Conservation (phyloP, 1,284 basidiomycete genomes). For the Anthracocystis walkeri region DNA sequence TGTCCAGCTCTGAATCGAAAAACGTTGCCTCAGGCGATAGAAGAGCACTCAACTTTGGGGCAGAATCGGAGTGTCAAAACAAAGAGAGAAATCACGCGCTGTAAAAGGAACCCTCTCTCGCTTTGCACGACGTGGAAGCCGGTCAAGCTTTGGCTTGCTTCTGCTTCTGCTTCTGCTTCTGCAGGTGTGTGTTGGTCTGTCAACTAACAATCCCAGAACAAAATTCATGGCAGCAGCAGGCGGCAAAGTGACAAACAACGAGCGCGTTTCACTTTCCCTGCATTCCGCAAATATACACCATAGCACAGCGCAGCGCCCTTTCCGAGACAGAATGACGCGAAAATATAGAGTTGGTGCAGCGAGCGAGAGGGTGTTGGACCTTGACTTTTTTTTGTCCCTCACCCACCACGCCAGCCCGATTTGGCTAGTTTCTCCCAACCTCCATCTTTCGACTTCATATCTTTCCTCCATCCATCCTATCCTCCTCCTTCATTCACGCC, state of each 20-base stretch:
- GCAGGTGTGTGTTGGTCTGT: conserved; percentile 10
- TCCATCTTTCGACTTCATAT: conserved; percentile 23
- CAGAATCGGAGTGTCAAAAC: conserved; percentile 28
- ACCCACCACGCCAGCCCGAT: conserved; percentile 4
- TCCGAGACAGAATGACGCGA: conserved; percentile 17
- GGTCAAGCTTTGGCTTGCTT: not conserved
- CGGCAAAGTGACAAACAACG: not conserved
- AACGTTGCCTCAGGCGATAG: conserved; percentile 29
- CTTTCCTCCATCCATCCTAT: conserved; percentile 1
- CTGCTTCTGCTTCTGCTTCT: not conserved
- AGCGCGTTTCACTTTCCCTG: not conserved
- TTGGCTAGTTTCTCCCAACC: not conserved
- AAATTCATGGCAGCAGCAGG: too few relatives aligned
- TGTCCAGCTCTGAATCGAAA: not conserved
- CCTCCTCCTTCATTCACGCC: conserved; percentile 2
- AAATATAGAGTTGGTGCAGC: conserved; percentile 19
- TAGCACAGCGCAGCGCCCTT: conserved; percentile 21
- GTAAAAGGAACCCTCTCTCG: not conserved
- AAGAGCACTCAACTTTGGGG: conserved; percentile 41
- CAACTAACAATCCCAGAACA: conserved; percentile 21
- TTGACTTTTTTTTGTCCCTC: not conserved
- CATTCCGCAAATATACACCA: not conserved
- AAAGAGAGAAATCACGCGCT: not conserved
- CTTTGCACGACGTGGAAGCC: conserved; percentile 4
- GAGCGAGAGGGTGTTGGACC: conserved; percentile 4